Conservation (phyloP, 1,139 yeast genomes). For the Kluyveromyces sp. region DNA sequence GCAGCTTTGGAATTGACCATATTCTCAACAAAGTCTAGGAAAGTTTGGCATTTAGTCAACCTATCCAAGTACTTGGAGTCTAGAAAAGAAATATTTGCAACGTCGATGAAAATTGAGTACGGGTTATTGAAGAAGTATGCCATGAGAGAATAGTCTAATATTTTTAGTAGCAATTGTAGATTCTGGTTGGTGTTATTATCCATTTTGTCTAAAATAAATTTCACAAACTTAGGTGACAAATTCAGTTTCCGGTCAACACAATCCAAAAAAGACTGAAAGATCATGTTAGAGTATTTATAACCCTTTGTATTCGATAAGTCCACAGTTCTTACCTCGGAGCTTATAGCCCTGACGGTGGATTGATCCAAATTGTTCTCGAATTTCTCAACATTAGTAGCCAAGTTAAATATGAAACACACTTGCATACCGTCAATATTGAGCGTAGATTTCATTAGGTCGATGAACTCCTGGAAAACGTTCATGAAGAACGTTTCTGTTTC, state of each 20-base stretch:
- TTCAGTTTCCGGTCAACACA: constrained; percentile 30
- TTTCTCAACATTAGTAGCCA: constrained; percentile 28
- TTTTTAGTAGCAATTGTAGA: constrained; percentile 36
- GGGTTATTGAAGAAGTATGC: constrained; percentile 67
- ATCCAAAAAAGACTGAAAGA: constrained; percentile 28
- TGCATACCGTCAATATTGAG: constrained; percentile 21
- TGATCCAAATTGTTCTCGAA: constrained; percentile 28
- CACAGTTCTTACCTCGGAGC: constrained; percentile 20
- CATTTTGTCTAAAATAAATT: constrained; percentile 27
- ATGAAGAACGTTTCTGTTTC: constrained; percentile 29
- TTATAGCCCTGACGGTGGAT: constrained; percentile 25
- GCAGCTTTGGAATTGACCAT: constrained; percentile 24
- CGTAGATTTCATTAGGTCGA: constrained; percentile 23
- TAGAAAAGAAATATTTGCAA: constrained; percentile 30
- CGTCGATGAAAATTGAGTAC: constrained; percentile 39
- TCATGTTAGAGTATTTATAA: constrained; percentile 26
- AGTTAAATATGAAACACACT: constrained; percentile 25
- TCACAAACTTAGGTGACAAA: constrained; percentile 25
- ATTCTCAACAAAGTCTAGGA: constrained; percentile 35
- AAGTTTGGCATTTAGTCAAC: constrained; percentile 41
- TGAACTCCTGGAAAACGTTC: constrained; percentile 23
- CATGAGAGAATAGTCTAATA: constrained; percentile 58
- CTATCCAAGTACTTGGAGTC: constrained; percentile 33
- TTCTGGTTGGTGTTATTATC: constrained; percentile 26
- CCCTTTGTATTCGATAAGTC: constrained; percentile 30